Evolutionary conservation across 192 early-diverging fungal genomes (phyloP).

Genomic region (Piromyces finnis): DNA sequence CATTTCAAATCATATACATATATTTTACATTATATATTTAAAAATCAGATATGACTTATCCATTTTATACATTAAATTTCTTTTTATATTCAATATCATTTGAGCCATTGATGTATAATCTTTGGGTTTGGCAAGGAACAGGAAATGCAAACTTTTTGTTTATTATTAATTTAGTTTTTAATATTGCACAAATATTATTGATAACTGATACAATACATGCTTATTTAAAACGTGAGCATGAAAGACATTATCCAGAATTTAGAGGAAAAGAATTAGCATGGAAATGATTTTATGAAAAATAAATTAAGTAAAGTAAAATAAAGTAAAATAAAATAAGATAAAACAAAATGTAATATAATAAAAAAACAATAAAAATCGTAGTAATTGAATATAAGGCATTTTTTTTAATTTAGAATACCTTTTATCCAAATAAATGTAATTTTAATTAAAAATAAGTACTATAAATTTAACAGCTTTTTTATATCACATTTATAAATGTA

Average conservation of each 20-base stretch:
- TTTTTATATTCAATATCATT: conserved; percentile 58
- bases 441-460: too few relatives aligned
- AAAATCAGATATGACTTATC: conserved; percentile 69
- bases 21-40: too few relatives aligned
- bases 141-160: conserved; percentile 99
- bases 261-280: conserved; percentile 19
- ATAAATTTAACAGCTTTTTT: too few relatives aligned
- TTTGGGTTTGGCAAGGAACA: conserved; percentile 89
- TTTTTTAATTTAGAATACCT: too few relatives aligned
- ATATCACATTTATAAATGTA: too few relatives aligned
- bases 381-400: too few relatives aligned
- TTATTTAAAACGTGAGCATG: conserved; percentile 58
- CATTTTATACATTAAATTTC: conserved; percentile 49
- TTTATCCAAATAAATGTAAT: too few relatives aligned
- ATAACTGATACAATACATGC: conserved; percentile 73
- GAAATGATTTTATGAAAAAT: background rate
- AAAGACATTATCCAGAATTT: conserved; percentile 36
- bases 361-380: too few relatives aligned
- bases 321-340: too few relatives aligned
- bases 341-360: too few relatives aligned
- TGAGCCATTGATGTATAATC: conserved; percentile 76
- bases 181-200: conserved; percentile 66
- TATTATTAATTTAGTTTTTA: conserved; percentile 85
- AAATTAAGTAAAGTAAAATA: too few relatives aligned
- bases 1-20: too few relatives aligned